phyloP scores from a whole-genome alignment of 2,329 filamentous ascomycete genomes.

The Aspergillus flavus region DNA sequence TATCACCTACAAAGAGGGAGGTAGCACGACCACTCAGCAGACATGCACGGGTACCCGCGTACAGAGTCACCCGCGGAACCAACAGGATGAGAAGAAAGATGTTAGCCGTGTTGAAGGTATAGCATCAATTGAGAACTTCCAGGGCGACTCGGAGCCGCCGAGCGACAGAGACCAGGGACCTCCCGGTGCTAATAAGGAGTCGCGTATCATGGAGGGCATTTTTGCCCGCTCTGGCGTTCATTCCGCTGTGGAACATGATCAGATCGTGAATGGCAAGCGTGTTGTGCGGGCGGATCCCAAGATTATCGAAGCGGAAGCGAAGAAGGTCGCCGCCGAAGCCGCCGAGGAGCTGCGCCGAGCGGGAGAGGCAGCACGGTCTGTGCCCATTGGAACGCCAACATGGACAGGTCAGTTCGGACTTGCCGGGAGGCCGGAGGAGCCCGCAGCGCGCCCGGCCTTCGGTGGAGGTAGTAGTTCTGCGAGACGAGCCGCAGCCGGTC shows the following conservation, averaged over 20 bases:
- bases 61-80: background rate
- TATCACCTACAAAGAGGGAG: slow-evolving; percentile 61
- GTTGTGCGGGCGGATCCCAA: slow-evolving; percentile 72
- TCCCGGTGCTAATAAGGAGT: slow-evolving; percentile 55
- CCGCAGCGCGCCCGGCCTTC: slow-evolving; percentile 49
- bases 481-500: slow-evolving; percentile 38
- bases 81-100: slow-evolving; percentile 43
- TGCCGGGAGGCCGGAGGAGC: slow-evolving; percentile 68
- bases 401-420: slow-evolving; percentile 89
- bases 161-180: slow-evolving; percentile 23
- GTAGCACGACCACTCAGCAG: slow-evolving; percentile 11
- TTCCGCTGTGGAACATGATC: slow-evolving; percentile 89
- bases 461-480: slow-evolving; percentile 38
- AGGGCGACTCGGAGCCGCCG: slow-evolving; percentile 49
- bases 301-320: slow-evolving; percentile 80
- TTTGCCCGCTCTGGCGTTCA: slow-evolving; percentile 85
- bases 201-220: slow-evolving; percentile 83
- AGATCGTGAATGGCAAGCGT: slow-evolving; percentile 78
- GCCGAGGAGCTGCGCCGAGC: slow-evolving; percentile 74
- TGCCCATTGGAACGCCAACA: slow-evolving; percentile 83
- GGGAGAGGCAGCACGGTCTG: slow-evolving; percentile 68
- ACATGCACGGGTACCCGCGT: background rate
- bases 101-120: slow-evolving; percentile 62
- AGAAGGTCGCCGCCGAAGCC: slow-evolving; percentile 74
- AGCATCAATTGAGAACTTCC: slow-evolving; percentile 66